These are phyloP conservation scores for Phoma sp. DNA, from an alignment of 2,329 filamentous ascomycete genomes.

Conservation along the genomic window DNA sequence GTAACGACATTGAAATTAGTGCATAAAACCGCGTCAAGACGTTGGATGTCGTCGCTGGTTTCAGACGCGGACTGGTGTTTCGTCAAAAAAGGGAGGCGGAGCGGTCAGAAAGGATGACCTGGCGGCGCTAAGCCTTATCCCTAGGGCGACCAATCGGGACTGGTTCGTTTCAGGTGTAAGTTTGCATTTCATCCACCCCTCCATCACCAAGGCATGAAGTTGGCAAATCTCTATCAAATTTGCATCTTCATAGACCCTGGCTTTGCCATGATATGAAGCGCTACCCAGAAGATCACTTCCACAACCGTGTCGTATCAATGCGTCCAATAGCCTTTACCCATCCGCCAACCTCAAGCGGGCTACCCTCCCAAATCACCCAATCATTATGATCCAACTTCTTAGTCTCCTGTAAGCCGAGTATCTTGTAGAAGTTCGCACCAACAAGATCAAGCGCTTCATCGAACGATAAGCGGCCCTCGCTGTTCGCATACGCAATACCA, in stretches of 20 bases:
- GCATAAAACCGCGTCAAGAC: slow-evolving; percentile 16
- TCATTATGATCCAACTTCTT: slow-evolving; percentile 46
- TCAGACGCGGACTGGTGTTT: slow-evolving; percentile 16
- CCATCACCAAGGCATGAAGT: slow-evolving; percentile 8
- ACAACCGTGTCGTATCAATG: slow-evolving; percentile 11
- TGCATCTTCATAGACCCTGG: neutral
- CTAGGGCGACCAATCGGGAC: slow-evolving; percentile 11
- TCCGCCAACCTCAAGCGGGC: slow-evolving; percentile 66
- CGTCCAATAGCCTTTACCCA: slow-evolving; percentile 51
- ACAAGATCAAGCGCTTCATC: slow-evolving; percentile 65
- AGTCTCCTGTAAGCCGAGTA: slow-evolving; percentile 59
- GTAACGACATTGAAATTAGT: slow-evolving; percentile 5
- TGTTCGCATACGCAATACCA: slow-evolving; percentile 66
- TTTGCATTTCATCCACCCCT: slow-evolving; percentile 3
- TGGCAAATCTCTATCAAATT: slow-evolving; percentile 7
- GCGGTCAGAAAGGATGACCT: slow-evolving; percentile 12
- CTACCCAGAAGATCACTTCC: slow-evolving; percentile 11
- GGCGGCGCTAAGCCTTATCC: slow-evolving; percentile 10
- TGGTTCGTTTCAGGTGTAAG: slow-evolving; percentile 10
- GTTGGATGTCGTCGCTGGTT: slow-evolving; percentile 9
- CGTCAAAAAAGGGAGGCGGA: slow-evolving; percentile 8
- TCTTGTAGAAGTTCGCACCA: slow-evolving; percentile 63
- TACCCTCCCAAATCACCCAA: slow-evolving; percentile 70
- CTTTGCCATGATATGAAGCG: neutral
- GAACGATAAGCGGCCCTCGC: slow-evolving; percentile 62